Base-by-base conservation (phyloP, 139 green algal species). In the Microglena sp. region DNA sequence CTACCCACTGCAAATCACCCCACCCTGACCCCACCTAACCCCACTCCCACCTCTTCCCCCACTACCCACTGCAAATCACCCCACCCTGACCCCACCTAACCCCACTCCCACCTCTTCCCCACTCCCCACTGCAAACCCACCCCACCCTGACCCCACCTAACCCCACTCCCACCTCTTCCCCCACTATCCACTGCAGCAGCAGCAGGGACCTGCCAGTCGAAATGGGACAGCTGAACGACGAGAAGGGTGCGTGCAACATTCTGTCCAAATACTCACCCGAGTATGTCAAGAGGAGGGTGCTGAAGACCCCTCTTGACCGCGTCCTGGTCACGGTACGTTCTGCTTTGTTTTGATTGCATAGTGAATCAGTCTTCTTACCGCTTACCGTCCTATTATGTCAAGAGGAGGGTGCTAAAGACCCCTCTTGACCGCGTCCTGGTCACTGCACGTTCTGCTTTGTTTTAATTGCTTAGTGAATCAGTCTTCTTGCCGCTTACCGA, bases 191-290 rank as follows among this genome's bases (percentile, higher is more conserved):
- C 40, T 18, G 18, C 40, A 50, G 15, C 11, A 11, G 11, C 40
- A 46, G 40, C 40, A 46, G 40, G 40, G 8, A 8, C 40, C 8
- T 46, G 40, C 8, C 8, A n/a, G 40, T 11, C 40, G 11, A 8
- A 8, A 46, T 46, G 40, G 40, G 11, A 11, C 8, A 46, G 55
- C 55, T 62, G 21, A 62, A 27, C 55, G 43, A 30, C 15, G 55
- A 62, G 28, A 28, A 30, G 5, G 11, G 43, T 4, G 30, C 43
- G 26, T 83, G 77, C 74, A 81, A 66, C 74, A 68, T 84, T 57
- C 66, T 73, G 33, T 70, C 57, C 53, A 70, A 70, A 15, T 85
- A 85, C 69, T 62, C 66, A 0, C 78, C 78, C 6, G 58, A 78
- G 32, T 82, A 82, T 29, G 78, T 85, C 11, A 62, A 63, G 45